phyloP scores from a whole-genome alignment of 2,329 filamentous ascomycete genomes.

The Aspergillus tamarii region DNA sequence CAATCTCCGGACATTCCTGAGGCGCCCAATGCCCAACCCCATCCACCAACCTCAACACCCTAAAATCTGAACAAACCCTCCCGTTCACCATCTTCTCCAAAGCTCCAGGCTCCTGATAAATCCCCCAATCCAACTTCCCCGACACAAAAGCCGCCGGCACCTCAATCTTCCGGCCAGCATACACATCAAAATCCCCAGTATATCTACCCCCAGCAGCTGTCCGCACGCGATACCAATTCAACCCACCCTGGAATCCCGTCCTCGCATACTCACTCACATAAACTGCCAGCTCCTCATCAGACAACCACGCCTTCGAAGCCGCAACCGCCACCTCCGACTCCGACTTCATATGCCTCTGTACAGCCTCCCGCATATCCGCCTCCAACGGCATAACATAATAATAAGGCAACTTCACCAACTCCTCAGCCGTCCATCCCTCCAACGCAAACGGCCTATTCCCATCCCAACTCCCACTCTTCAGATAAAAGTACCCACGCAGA shows the following conservation, averaged over 20 bases:
- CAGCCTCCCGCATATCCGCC: conserved; percentile 61
- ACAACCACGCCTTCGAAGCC: conserved; percentile 55
- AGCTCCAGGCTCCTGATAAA: conserved; percentile 67
- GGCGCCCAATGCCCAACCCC: conserved; percentile 72
- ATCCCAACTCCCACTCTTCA: conserved; percentile 67
- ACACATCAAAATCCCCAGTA: conserved; percentile 59
- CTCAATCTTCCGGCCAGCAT: conserved; percentile 63
- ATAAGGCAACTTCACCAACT: conserved; percentile 63
- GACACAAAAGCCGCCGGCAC: conserved; percentile 65
- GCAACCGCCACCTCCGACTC: conserved; percentile 49
- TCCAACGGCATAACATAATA: conserved; percentile 70
- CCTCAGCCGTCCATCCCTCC: conserved; percentile 58
- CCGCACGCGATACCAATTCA: conserved; percentile 69
- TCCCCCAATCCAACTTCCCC: conserved; percentile 68
- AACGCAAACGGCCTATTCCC: conserved; percentile 60
- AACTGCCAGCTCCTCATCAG: conserved; percentile 59
- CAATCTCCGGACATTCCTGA: conserved; percentile 64
- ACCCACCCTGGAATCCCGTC: conserved; percentile 66
- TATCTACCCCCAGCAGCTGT: conserved; percentile 53
- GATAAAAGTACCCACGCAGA: conserved; percentile 68
- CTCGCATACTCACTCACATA: conserved; percentile 65
- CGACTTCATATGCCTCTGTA: conserved; percentile 57
- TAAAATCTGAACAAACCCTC: conserved; percentile 58
- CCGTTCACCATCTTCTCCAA: conserved; percentile 57
- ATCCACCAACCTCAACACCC: conserved; percentile 57